Evolutionary conservation across 148 eudicot species (phyloP).

Genomic region (Fagopyrum esculentum): DNA sequence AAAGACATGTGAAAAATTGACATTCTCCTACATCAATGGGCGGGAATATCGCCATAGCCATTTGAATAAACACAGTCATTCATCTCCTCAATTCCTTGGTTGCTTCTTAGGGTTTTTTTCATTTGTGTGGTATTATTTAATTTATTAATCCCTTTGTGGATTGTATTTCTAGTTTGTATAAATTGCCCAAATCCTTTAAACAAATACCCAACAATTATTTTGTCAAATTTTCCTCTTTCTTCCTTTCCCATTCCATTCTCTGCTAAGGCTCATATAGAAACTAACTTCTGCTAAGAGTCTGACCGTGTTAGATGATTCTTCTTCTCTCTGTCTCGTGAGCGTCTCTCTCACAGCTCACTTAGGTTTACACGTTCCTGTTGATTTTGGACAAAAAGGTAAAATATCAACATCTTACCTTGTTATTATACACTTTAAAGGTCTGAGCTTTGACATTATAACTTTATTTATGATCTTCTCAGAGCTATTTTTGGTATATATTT

Average conservation of each 20-base stretch:
- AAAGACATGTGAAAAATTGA: not conserved
- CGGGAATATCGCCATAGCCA: constrained; percentile 12
- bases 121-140: too few species aligned
- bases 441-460: not conserved
- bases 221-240: not conserved
- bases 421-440: not conserved
- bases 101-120: not conserved
- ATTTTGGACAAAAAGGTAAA: not conserved
- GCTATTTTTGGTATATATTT: not conserved
- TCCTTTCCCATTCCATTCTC: not conserved
- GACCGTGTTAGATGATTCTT: not conserved
- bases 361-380: not conserved
- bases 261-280: constrained; percentile 7
- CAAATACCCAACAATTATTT: constrained; percentile 2
- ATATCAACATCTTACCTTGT: constrained; percentile 4
- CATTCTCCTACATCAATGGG: constrained; percentile 4
- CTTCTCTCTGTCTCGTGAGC: not conserved
- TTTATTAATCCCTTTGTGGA: not conserved
- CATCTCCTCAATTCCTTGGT: not conserved
- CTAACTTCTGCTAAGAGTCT: constrained; percentile 11
- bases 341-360: constrained; percentile 6
- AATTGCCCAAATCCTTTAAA: not conserved
- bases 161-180: not conserved
- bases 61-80: constrained; percentile 1
- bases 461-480: not conserved